A percentile compares a stretch with the other conserved stretches of the same genome.
phyloP scores from a whole-genome alignment of 2,329 filamentous ascomycete genomes.

The Chaetomium sp. region DNA sequence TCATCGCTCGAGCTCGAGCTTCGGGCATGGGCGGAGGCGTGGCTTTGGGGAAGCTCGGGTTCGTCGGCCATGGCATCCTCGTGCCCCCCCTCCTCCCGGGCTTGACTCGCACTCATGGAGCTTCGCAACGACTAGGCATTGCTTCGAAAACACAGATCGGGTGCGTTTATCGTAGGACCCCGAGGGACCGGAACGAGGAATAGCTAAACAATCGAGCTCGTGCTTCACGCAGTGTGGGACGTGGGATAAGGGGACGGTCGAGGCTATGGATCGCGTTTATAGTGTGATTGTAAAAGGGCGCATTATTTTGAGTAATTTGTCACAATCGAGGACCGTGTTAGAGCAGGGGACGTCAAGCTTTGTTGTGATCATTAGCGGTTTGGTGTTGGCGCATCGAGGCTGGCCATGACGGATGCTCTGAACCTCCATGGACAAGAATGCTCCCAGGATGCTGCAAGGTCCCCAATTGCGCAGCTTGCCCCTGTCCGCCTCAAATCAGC shows the following conservation, averaged over 20 bases:
- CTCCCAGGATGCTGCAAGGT: background rate
- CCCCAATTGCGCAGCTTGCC: conserved; percentile 3
- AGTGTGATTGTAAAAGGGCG: no score
- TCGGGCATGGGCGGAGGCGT: conserved; percentile 25
- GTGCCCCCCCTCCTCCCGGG: conserved; percentile 54
- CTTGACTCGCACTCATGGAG: conserved; percentile 65
- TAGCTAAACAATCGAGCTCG: background rate
- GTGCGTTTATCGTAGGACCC: conserved; percentile 16
- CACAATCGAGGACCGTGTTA: background rate
- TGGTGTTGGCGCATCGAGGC: background rate
- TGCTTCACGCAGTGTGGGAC: background rate
- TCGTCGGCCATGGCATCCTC: conserved; percentile 42
- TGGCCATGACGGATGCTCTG: background rate
- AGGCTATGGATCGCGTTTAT: no score
- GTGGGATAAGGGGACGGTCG: background rate
- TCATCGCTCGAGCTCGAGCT: conserved; percentile 38
- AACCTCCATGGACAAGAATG: background rate
- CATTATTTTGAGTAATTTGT: background rate
- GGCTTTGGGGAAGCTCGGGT: conserved; percentile 38
- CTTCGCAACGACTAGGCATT: conserved; percentile 30
- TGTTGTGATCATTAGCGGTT: background rate
- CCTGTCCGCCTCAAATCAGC: background rate
- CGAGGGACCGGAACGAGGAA: no score
- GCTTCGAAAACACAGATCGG: conserved; percentile 10
- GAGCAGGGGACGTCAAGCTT: background rate